Conservation (phyloP, 306 rosid genomes). For the Rosa chinensis region DNA sequence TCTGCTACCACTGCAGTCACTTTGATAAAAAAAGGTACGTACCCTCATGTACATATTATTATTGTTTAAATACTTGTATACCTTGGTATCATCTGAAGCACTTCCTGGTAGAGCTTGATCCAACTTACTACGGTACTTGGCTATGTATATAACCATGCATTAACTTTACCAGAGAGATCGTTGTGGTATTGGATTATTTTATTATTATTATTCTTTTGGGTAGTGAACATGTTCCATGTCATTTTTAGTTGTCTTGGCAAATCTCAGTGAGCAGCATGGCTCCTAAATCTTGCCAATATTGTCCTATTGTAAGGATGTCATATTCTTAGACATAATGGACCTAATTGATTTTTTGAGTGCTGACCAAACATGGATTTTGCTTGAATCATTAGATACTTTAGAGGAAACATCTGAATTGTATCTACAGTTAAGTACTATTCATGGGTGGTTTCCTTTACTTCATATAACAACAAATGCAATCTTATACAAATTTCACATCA, state of each 20-base stretch:
- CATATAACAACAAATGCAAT: not conserved
- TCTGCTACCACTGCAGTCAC: conserved; percentile 58
- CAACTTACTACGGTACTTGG: not conserved
- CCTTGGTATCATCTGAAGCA: not conserved
- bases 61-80: not conserved
- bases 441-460: not conserved
- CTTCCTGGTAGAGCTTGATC: not conserved
- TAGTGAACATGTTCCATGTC: not conserved
- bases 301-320: not conserved
- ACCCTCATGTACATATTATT: not conserved
- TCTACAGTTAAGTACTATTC: not conserved
- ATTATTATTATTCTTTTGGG: not conserved
- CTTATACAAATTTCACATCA: not conserved
- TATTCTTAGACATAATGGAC: not conserved
- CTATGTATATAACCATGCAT: not conserved
- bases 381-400: not conserved
- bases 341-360: not conserved
- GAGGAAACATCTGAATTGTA: not conserved
- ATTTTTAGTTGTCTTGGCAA: not conserved
- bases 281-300: not conserved
- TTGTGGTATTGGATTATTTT: not conserved
- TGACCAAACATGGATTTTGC: not conserved
- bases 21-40: too few relatives aligned
- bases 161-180: not conserved
- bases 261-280: not conserved